Percentiles rank a stretch among this genome's conserved stretches.
Evolutionary conservation across 1,284 basidiomycete genomes (phyloP).

Genomic region (Pholiota adiposa): DNA sequence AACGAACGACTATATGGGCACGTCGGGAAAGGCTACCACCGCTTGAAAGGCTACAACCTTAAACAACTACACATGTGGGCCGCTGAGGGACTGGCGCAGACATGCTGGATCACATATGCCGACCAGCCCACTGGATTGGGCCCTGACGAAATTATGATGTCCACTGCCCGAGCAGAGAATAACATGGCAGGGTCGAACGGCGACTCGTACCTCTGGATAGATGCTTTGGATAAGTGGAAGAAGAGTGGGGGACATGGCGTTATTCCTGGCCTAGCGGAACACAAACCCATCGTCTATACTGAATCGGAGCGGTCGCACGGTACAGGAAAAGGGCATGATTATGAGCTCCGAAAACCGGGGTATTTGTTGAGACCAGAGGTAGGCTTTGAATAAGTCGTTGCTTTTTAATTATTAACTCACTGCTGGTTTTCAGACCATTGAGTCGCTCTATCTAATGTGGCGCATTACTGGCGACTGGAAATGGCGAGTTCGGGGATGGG

Average conservation of each 20-base stretch:
- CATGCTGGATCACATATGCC: slow-evolving; percentile 67
- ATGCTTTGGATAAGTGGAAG: slow-evolving; percentile 57
- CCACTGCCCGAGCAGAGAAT: slow-evolving; percentile 24
- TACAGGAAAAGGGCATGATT: slow-evolving; percentile 47
- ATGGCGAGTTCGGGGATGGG: slow-evolving; percentile 60
- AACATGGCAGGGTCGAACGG: not conserved
- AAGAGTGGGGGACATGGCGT: slow-evolving; percentile 42
- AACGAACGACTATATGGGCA: slow-evolving; percentile 44
- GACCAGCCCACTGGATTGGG: slow-evolving; percentile 64
- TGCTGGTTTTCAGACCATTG: slow-evolving; percentile 56
- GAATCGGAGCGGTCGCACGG: slow-evolving; percentile 28
- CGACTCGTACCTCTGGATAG: slow-evolving; percentile 49
- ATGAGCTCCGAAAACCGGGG: slow-evolving; percentile 42
- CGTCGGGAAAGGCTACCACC: slow-evolving; percentile 39
- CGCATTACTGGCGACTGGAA: slow-evolving; percentile 63
- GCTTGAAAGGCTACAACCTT: slow-evolving; percentile 46
- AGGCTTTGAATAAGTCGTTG: slow-evolving; percentile 15
- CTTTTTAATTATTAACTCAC: not conserved
- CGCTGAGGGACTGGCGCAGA: slow-evolving; percentile 69
- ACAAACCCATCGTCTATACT: slow-evolving; percentile 33
- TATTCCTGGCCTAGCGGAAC: slow-evolving; percentile 58
- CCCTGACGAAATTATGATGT: slow-evolving; percentile 52
- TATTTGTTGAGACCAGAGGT: slow-evolving; percentile 74
- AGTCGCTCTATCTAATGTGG: slow-evolving; percentile 75
- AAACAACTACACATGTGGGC: slow-evolving; percentile 65